Base-by-base conservation (phyloP, 352 stramenopile species). In the Globisporangium apiculatum region DNA sequence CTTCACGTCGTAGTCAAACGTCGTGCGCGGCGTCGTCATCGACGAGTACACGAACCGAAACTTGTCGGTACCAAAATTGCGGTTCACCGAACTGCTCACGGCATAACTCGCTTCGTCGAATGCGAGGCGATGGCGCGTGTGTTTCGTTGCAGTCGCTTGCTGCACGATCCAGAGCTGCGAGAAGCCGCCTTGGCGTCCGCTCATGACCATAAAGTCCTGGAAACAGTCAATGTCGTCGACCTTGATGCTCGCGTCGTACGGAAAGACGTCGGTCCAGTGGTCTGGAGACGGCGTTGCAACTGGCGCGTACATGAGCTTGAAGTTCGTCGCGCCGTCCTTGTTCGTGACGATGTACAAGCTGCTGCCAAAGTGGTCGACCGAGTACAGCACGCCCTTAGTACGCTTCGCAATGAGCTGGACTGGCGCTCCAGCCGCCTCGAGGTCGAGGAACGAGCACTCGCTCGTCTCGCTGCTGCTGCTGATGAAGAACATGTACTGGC, bases 281-380 rank as follows among this genome's bases (percentile, higher is more conserved):
- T 83, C 67, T 3, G 65, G 55, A 9, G 59, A 77, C 11, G 71
- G 66, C n/a, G 73, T 80, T 47, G 53, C 64, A 24, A 89, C 75
- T 0, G 69, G 67, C 48, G 78, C 82, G 62, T 51, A 77, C 80
- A 89, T 96, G 55, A 99, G 57, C 62, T 97, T 95, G 65, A 98
- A 96, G 71, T 99, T 98, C 18, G 82, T 92, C 31, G 85, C 83
- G 57, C 86, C 87, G 66, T 95, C 89, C 55, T 91, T 84, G 79
- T 99, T 99, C 31, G 93, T 98, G 56, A 87, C 77, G 50, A 99
- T 93, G 68, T 97, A 97, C 56, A 97, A 98, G 61, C 79, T 76
- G 59, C 85, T 74, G 53, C 72, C 73, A 53, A 89, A 88, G 70
- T 98, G 91, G 56, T 97, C 87, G 3, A 97, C 80, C 17, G 76